These are phyloP conservation scores for Prototheca wickerhamii DNA, from an alignment of 163 green algal species.

Conservation along the genomic window DNA sequence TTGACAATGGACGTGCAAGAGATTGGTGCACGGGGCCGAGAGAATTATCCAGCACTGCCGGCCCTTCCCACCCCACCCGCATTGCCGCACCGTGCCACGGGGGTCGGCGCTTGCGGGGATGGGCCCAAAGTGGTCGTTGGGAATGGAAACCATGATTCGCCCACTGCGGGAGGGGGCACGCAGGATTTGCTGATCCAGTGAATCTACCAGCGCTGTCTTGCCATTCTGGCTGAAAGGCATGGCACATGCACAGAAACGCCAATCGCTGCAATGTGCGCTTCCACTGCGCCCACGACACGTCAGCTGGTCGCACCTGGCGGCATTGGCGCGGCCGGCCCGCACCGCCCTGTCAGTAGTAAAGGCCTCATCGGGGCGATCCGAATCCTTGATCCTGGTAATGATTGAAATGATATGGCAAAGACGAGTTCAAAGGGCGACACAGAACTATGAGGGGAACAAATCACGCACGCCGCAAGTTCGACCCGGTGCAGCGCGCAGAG, in stretches of 20 bases:
- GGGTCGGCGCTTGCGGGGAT: conserved; percentile 86
- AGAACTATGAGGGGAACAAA: too few species aligned
- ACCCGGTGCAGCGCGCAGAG: too few species aligned
- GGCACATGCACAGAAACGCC: too few species aligned
- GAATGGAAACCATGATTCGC: conserved; percentile 86
- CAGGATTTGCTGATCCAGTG: not conserved
- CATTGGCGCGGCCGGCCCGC: conserved; percentile 78
- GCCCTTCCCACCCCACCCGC: not conserved
- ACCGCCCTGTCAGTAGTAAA: conserved; percentile 81
- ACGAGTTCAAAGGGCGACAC: too few species aligned
- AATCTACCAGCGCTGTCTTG: not conserved
- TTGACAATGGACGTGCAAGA: too few species aligned
- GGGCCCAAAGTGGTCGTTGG: conserved; percentile 87
- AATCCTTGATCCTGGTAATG: conserved; percentile 52
- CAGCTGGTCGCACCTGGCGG: conserved; percentile 19
- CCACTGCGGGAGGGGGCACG: conserved; percentile 16
- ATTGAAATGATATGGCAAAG: too few species aligned
- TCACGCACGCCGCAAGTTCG: too few species aligned
- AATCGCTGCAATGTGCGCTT: too few species aligned
- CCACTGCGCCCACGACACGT: too few species aligned
- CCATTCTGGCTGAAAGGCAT: too few species aligned
- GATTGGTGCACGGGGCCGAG: too few species aligned
- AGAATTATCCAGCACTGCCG: not conserved
- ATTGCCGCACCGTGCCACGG: conserved; percentile 35
- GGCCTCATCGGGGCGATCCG: conserved; percentile 74